These are phyloP conservation scores for Coemansia sp. DNA, from an alignment of 192 early-diverging fungal species.

Conservation along the genomic window DNA sequence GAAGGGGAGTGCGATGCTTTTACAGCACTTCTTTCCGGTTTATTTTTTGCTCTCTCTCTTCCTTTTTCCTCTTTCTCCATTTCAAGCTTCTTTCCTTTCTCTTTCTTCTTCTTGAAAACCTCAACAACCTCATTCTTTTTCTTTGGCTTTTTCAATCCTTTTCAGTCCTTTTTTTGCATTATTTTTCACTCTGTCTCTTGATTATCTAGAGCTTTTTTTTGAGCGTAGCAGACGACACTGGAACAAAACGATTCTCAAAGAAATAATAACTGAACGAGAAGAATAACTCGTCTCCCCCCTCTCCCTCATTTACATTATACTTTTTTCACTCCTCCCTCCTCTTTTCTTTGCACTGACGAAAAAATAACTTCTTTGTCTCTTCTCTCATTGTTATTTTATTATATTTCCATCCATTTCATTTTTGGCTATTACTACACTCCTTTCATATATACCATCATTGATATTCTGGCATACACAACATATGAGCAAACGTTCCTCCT, in stretches of 20 bases:
- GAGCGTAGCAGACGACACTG: no score
- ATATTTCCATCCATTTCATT: no score
- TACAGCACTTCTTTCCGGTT: not conserved
- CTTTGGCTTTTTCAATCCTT: not conserved
- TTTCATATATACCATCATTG: no score
- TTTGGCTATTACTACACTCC: no score
- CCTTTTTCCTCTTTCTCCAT: not conserved
- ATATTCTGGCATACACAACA: not conserved
- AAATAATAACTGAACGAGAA: no score
- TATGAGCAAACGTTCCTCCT: constrained; percentile 1
- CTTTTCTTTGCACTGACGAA: not conserved
- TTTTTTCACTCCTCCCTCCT: constrained; percentile 6
- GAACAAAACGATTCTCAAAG: no score
- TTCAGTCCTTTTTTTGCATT: not conserved
- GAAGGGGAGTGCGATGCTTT: no score
- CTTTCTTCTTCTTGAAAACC: not conserved
- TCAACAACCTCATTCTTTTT: not conserved
- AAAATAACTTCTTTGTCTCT: not conserved
- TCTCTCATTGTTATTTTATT: not conserved
- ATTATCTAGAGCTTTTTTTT: no score
- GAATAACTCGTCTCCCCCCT: no score
- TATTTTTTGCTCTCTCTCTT: not conserved
- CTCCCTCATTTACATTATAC: not conserved
- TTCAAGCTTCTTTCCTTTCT: not conserved
- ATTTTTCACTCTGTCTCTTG: no score